Base-by-base conservation (phyloP, 331 rosid genomes). In the Quercus tomentella region DNA sequence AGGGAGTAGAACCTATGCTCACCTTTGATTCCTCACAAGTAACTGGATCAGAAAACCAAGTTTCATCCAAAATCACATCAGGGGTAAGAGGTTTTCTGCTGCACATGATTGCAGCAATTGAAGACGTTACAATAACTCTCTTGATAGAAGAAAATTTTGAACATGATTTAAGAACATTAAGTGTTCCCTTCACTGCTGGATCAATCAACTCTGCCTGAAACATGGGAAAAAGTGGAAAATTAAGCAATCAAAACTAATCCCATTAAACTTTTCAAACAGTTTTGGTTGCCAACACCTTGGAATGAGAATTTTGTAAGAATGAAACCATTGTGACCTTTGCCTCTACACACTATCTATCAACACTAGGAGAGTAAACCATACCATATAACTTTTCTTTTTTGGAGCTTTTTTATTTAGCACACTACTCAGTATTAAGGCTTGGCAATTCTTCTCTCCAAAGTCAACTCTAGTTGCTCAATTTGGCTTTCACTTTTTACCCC, bases 121-220 rank as follows among this genome's bases (percentile, higher is more conserved):
- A 91, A 30, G 95, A 91, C 0, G 91, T 89, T 25, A 91, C 25
- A 31, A 91, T 71, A 61, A 91, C 86, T 56, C 86, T 76, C 66
- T 83, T 87, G 63, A 91, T 51, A 5, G 87, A 76, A 16, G 91
- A 26, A 4, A 31, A 70, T 67, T 87, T 89, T 6, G 77, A 85
- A n/a, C 90, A 85, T 21, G 93, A 91, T 23, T 60, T 82, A 0
- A 91, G 71, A 62, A 89, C 86, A 74, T 85, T 89, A 10, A 87
- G 77, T 11, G 91, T 86, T 79, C 91, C 91, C 31, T 89, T 85
- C 77, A 89, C 37, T 0, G 95, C 92, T 4, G 91, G 95, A 4
- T 91, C 92, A 70, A 91, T 43, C 20, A 91, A 2, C 73, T 87
- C 83, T 25, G 35, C 80, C 92, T 91, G 86, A 74, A 76, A 76